Evolutionary conservation across 2,329 filamentous ascomycete genomes (phyloP).

Genomic region (Coleophoma crateriformis): DNA sequence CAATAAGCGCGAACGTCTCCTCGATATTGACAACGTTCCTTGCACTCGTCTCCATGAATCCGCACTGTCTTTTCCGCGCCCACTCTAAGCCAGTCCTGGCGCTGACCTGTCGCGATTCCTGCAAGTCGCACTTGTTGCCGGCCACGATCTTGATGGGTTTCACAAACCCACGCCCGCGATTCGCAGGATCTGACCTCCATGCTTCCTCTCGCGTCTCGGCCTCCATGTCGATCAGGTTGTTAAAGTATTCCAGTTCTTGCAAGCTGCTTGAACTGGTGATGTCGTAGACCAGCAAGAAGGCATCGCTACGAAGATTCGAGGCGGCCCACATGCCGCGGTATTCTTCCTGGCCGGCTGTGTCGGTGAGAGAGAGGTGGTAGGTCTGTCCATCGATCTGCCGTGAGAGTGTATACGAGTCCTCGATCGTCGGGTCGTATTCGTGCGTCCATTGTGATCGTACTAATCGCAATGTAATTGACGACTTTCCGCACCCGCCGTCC

Average conservation of each 20-base stretch:
- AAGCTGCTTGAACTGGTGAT: slow-evolving; percentile 68
- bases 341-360: slow-evolving; percentile 86
- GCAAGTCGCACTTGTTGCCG: slow-evolving; percentile 81
- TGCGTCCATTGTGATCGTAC: slow-evolving; percentile 80
- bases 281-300: slow-evolving; percentile 83
- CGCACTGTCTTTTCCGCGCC: slow-evolving; percentile 66
- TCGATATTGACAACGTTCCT: slow-evolving; percentile 83
- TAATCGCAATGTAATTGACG: slow-evolving; percentile 76
- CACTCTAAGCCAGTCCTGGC: slow-evolving; percentile 70
- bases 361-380: slow-evolving; percentile 74
- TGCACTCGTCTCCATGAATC: slow-evolving; percentile 87
- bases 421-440: slow-evolving; percentile 76
- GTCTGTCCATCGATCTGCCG: slow-evolving; percentile 70
- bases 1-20: slow-evolving; percentile 74
- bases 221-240: slow-evolving; percentile 80
- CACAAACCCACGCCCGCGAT: slow-evolving; percentile 16
- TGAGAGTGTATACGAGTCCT: slow-evolving; percentile 81
- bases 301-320: slow-evolving; percentile 72
- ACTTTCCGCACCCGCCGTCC: slow-evolving; percentile 81
- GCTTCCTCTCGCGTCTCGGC: slow-evolving; percentile 57
- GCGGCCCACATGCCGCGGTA: slow-evolving; percentile 83
- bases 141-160: slow-evolving; percentile 74
- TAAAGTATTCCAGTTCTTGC: slow-evolving; percentile 70
- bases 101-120: slow-evolving; percentile 62
- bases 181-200: slow-evolving; percentile 7